These are phyloP conservation scores for Aspergillus tanneri DNA, from an alignment of 2,329 filamentous ascomycete species.

Conservation along the genomic window DNA sequence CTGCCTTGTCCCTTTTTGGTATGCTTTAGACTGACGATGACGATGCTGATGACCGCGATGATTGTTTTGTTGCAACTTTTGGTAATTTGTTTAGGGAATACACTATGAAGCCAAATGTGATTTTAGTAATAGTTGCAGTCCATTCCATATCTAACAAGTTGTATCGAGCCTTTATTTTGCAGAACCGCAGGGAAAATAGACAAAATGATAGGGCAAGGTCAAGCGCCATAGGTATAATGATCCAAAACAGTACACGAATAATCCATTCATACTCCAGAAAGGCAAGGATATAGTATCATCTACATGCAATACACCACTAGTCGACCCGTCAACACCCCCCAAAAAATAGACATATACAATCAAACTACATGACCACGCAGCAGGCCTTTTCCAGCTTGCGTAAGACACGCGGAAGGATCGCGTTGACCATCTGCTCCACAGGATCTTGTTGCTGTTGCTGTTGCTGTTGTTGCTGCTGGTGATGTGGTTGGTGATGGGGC, in stretches of 20 bases:
- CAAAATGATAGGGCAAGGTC: too few species aligned
- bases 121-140: too few species aligned
- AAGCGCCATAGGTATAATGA: constrained; percentile 21
- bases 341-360: too few species aligned
- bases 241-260: constrained; percentile 8
- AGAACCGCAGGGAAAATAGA: not conserved
- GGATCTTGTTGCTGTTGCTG: constrained; percentile 57
- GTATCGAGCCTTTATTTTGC: too few species aligned
- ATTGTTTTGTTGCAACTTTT: not conserved
- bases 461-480: constrained; percentile 40
- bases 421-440: constrained; percentile 60
- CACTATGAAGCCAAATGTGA: too few species aligned
- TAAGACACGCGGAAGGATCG: constrained; percentile 60
- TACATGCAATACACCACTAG: not conserved
- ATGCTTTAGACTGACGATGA: not conserved
- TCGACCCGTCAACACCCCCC: too few species aligned
- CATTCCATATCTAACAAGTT: too few species aligned
- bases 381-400: constrained; percentile 67
- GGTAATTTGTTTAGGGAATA: too few species aligned
- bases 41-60: not conserved
- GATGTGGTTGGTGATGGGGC: constrained; percentile 39
- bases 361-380: constrained; percentile 77
- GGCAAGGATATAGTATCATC: not conserved
- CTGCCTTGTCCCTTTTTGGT: not conserved
- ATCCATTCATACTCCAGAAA: not conserved